phyloP scores from a whole-genome alignment of 2,329 filamentous ascomycete species.

The Fusarium cicatricum region DNA sequence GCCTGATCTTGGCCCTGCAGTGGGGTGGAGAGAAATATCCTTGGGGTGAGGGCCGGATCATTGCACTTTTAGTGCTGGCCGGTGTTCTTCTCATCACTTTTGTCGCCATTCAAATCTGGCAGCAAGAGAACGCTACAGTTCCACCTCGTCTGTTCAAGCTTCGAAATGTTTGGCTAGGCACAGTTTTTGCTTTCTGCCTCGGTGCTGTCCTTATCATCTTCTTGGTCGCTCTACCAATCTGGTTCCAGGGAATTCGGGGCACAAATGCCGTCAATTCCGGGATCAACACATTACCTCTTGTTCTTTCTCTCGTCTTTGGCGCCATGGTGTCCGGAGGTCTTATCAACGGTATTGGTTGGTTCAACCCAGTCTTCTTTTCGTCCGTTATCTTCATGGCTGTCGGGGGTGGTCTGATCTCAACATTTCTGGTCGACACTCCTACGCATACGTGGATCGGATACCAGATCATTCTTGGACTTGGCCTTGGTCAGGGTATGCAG shows the following conservation, averaged over 20 bases:
- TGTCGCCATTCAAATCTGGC: slow-evolving; percentile 8
- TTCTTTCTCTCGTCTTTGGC: neutral
- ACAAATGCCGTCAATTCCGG: slow-evolving; percentile 7
- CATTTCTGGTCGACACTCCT: neutral
- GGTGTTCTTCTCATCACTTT: slow-evolving; percentile 14
- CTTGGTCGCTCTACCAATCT: slow-evolving; percentile 1
- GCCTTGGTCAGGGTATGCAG: slow-evolving; percentile 9
- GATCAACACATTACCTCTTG: slow-evolving; percentile 1
- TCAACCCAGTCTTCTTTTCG: slow-evolving; percentile 7
- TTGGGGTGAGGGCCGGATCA: slow-evolving; percentile 23
- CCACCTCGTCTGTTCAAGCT: slow-evolving; percentile 10
- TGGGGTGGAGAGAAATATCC: slow-evolving; percentile 51
- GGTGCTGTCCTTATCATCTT: slow-evolving; percentile 12
- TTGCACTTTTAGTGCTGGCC: slow-evolving; percentile 11
- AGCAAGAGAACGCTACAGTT: slow-evolving; percentile 16
- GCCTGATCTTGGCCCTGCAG: slow-evolving; percentile 56
- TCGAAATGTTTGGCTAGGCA: slow-evolving; percentile 9
- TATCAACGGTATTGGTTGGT: slow-evolving; percentile 9
- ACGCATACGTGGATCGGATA: slow-evolving; percentile 8
- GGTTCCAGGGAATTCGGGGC: slow-evolving; percentile 6
- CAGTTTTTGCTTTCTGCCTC: slow-evolving; percentile 5
- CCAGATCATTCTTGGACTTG: slow-evolving; percentile 7
- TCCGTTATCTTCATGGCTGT: slow-evolving; percentile 12
- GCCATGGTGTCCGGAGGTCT: slow-evolving; percentile 7
- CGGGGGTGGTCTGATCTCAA: slow-evolving; percentile 6